phyloP scores from a whole-genome alignment of 495 filamentous ascomycete species.

The Choiromyces venosus region DNA sequence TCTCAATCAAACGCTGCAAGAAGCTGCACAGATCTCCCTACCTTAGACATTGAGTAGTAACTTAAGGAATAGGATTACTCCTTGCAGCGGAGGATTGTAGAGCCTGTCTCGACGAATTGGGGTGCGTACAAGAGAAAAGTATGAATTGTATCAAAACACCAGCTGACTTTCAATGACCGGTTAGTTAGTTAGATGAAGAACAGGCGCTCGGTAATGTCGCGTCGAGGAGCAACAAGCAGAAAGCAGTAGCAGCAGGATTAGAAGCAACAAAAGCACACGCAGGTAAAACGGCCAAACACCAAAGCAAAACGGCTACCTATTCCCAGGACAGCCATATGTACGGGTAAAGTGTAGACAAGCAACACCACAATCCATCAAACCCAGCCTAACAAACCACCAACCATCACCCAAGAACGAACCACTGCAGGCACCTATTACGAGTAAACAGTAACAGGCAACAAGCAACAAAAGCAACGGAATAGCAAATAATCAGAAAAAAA shows the following conservation, averaged over 20 bases:
- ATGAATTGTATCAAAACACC: slow-evolving; percentile 14
- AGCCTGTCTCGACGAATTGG: slow-evolving; percentile 28
- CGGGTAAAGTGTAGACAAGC: slow-evolving; percentile 32
- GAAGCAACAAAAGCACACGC: slow-evolving; percentile 28
- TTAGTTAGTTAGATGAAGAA: slow-evolving; percentile 20
- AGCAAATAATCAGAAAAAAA: slow-evolving; percentile 19
- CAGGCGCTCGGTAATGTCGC: slow-evolving; percentile 30
- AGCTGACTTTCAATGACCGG: slow-evolving; percentile 31
- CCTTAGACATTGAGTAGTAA: slow-evolving; percentile 32
- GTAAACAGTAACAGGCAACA: slow-evolving; percentile 24
- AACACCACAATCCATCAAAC: background rate
- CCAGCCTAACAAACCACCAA: background rate
- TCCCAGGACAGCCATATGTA: slow-evolving; percentile 33
- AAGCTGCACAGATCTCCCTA: slow-evolving; percentile 34
- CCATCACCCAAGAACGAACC: background rate
- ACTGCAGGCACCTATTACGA: background rate
- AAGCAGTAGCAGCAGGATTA: slow-evolving; percentile 12
- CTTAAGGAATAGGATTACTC: slow-evolving; percentile 31
- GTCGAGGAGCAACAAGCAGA: slow-evolving; percentile 15
- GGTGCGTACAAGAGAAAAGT: slow-evolving; percentile 22
- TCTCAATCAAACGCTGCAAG: slow-evolving; percentile 16
- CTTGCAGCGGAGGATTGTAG: slow-evolving; percentile 33
- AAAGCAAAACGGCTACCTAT: slow-evolving; percentile 35
- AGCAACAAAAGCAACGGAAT: slow-evolving; percentile 23
- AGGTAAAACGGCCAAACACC: slow-evolving; percentile 39